Conservation (phyloP, 2,329 filamentous ascomycete species). For the Alternaria sp. region DNA sequence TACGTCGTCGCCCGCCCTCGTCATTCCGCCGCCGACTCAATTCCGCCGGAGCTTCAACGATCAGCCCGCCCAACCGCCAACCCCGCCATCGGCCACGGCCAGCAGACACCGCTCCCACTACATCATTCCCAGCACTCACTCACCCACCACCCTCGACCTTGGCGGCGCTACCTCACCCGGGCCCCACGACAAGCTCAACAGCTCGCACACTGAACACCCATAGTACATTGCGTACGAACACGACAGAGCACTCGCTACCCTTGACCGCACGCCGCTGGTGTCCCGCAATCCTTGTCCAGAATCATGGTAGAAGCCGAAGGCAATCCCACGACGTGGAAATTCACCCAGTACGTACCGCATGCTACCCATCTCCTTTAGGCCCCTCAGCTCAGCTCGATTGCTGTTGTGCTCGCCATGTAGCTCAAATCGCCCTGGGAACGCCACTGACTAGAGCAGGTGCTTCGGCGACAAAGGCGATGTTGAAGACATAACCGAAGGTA, state of each 20-base stretch:
- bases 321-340: constrained; percentile 98
- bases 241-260: constrained; percentile 19
- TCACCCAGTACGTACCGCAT: constrained; percentile 81
- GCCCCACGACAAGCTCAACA: constrained; percentile 17
- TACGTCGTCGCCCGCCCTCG: constrained; percentile 29
- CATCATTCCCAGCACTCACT: constrained; percentile 30
- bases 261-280: constrained; percentile 15
- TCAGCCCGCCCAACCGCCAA: constrained; percentile 15
- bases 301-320: constrained; percentile 97
- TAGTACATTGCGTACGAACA: constrained; percentile 2
- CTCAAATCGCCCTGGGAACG: neutral
- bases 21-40: constrained; percentile 26
- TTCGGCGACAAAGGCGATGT: constrained; percentile 99
- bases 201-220: constrained; percentile 11
- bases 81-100: constrained; percentile 29
- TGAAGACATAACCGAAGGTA: constrained; percentile 97
- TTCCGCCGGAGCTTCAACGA: constrained; percentile 10
- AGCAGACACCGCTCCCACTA: constrained; percentile 33
- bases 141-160: constrained; percentile 36
- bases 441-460: constrained; percentile 68
- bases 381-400: neutral
- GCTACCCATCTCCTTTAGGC: neutral
- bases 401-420: neutral
- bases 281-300: constrained; percentile 19
- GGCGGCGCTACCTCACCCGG: constrained; percentile 33